phyloP scores from a whole-genome alignment of 139 green algal genomes.

The Protoeuglena noctilucae region DNA sequence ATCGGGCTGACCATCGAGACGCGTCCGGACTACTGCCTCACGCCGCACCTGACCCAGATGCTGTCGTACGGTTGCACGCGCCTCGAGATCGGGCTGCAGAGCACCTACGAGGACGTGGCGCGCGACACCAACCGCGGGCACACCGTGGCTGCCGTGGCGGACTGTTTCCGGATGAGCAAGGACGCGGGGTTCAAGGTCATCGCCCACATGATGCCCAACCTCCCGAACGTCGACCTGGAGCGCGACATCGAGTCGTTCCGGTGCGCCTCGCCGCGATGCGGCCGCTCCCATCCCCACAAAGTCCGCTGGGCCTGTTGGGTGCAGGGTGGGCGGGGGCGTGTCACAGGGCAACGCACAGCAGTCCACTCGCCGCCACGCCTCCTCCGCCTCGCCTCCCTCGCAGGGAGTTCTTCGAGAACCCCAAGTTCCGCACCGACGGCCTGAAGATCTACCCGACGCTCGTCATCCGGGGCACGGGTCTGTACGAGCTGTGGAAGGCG shows the following conservation, averaged over 20 bases:
- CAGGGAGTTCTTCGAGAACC: conserved; percentile 92
- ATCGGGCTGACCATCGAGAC: conserved; percentile 97
- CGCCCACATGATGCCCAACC: conserved; percentile 96
- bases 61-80: conserved; percentile 80
- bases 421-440: conserved; percentile 76
- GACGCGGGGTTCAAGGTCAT: conserved; percentile 88
- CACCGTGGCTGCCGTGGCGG: conserved; percentile 69
- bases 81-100: conserved; percentile 90
- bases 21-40: conserved; percentile 78
- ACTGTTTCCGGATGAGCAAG: conserved; percentile 88
- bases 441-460: conserved; percentile 81
- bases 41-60: conserved; percentile 54
- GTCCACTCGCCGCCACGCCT: not conserved
- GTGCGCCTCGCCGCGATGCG: no score
- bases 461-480: conserved; percentile 66
- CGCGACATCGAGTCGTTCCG: conserved; percentile 87
- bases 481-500: conserved; percentile 97
- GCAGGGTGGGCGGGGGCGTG: no score
- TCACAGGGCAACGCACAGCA: no score
- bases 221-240: conserved; percentile 94
- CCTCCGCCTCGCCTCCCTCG: not conserved
- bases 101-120: conserved; percentile 87
- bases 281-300: no score
- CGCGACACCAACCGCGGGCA: conserved; percentile 90
- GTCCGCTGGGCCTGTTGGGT: not conserved